A percentile compares a stretch with the other conserved stretches of the same genome.
These are phyloP conservation scores for Vitis labrusca DNA, from an alignment of 164 flowering plant genomes.

Conservation along the genomic window DNA sequence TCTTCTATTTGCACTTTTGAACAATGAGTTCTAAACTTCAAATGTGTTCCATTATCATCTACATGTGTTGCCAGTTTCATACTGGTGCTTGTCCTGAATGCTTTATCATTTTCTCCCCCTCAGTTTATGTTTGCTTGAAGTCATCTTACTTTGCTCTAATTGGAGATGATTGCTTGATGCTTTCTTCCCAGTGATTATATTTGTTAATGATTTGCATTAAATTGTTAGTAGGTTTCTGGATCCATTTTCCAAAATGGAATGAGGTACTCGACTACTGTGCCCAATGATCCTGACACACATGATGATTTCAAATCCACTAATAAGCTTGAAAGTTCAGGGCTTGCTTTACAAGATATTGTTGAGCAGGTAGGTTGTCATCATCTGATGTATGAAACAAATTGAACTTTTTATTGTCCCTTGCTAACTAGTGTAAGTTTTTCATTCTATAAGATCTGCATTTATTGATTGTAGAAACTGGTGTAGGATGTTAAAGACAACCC, in stretches of 20 bases:
- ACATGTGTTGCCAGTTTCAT: background rate
- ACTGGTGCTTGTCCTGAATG: background rate
- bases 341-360: conserved; percentile 57
- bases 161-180: background rate
- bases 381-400: background rate
- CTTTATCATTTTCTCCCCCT: background rate
- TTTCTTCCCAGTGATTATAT: background rate
- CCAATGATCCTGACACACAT: conserved; percentile 79
- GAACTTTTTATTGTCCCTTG: background rate
- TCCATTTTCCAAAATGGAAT: conserved; percentile 34
- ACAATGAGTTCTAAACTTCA: background rate
- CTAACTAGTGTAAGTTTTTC: background rate
- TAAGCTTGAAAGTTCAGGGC: conserved; percentile 48
- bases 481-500: conserved; percentile 92
- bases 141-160: background rate
- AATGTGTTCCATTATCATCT: background rate
- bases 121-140: background rate
- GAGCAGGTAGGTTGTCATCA: conserved; percentile 56
- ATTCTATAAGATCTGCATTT: background rate
- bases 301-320: conserved; percentile 81
- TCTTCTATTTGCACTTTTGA: background rate
- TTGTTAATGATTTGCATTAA: background rate
- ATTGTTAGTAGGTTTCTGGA: conserved; percentile 34
- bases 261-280: conserved; percentile 48
- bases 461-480: conserved; percentile 9